phyloP scores from a whole-genome alignment of 2,329 filamentous ascomycete genomes.

The Sclerotinia spermophila region DNA sequence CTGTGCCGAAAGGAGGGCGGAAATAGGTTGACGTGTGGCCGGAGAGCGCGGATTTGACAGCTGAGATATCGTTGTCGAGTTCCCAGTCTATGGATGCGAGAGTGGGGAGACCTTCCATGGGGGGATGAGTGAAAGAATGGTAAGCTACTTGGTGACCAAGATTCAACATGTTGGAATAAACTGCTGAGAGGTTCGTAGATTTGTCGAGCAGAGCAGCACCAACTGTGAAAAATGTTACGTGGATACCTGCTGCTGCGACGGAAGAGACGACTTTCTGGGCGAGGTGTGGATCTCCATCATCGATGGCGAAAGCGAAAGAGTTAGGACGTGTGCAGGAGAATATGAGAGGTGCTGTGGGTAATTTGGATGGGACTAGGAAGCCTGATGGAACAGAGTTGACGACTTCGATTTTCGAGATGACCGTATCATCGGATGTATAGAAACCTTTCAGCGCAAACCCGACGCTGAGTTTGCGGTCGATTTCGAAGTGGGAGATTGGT shows the following conservation, averaged over 20 bases:
- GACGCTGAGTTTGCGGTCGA: slow-evolving; percentile 53
- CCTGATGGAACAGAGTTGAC: slow-evolving; percentile 50
- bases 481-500: slow-evolving; percentile 62
- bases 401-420: slow-evolving; percentile 58
- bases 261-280: slow-evolving; percentile 60
- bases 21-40: slow-evolving; percentile 53
- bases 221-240: slow-evolving; percentile 70
- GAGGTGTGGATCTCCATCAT: slow-evolving; percentile 59
- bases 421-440: slow-evolving; percentile 50
- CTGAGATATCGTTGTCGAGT: slow-evolving; percentile 53
- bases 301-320: slow-evolving; percentile 69
- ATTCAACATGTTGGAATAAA: slow-evolving; percentile 60
- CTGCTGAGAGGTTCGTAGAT: slow-evolving; percentile 56
- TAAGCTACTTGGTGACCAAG: slow-evolving; percentile 66
- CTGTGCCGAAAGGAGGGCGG: slow-evolving; percentile 65
- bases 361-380: slow-evolving; percentile 54
- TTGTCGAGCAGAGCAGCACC: slow-evolving; percentile 57
- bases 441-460: slow-evolving; percentile 64
- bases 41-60: slow-evolving; percentile 40
- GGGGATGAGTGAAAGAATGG: slow-evolving; percentile 67
- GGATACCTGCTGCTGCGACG: slow-evolving; percentile 57
- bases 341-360: slow-evolving; percentile 57
- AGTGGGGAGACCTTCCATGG: slow-evolving; percentile 55
- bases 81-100: slow-evolving; percentile 58
- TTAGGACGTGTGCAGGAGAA: slow-evolving; percentile 65